Evolutionary conservation across 495 filamentous ascomycete genomes (phyloP).

Genomic region (Aspergillus heteromorphus): DNA sequence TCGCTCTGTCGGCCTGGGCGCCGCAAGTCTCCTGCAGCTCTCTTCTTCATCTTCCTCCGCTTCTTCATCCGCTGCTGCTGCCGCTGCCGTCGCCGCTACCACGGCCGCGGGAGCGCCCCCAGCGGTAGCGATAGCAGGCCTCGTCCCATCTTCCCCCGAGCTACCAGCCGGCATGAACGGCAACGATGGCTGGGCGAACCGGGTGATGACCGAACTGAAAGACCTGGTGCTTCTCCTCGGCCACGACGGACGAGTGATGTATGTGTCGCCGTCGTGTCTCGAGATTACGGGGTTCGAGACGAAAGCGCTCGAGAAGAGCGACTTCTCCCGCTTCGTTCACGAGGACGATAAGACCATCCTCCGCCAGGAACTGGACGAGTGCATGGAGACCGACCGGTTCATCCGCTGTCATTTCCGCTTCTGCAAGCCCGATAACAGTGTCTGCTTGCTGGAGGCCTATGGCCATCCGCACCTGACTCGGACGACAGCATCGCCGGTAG

Average conservation of each 20-base stretch:
- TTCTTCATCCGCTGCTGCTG: not conserved
- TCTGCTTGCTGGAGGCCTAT: constrained; percentile 78
- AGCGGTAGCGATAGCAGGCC: not conserved
- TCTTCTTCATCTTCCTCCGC: not conserved
- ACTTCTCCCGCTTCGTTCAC: constrained; percentile 77
- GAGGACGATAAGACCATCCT: constrained; percentile 84
- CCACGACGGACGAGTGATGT: constrained; percentile 74
- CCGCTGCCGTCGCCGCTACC: not conserved
- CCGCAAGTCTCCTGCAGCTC: not conserved
- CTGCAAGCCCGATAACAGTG: constrained; percentile 65
- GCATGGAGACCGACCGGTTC: constrained; percentile 72
- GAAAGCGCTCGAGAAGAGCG: constrained; percentile 64
- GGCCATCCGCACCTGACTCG: constrained; percentile 79
- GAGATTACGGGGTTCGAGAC: constrained; percentile 70
- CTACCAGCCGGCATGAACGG: constrained; percentile 61
- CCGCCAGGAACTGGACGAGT: constrained; percentile 83
- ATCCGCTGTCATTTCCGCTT: constrained; percentile 89
- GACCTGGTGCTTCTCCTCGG: constrained; percentile 87
- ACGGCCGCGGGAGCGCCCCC: not conserved
- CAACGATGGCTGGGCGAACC: constrained; percentile 81
- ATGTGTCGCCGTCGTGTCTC: constrained; percentile 75
- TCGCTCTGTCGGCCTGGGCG: not conserved
- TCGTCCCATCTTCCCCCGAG: constrained; percentile 54
- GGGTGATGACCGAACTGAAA: constrained; percentile 82
- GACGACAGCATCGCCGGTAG: constrained; percentile 1